Evolutionary conservation across 2,329 filamentous ascomycete genomes (phyloP).

Genomic region (Fusarium acutatum): DNA sequence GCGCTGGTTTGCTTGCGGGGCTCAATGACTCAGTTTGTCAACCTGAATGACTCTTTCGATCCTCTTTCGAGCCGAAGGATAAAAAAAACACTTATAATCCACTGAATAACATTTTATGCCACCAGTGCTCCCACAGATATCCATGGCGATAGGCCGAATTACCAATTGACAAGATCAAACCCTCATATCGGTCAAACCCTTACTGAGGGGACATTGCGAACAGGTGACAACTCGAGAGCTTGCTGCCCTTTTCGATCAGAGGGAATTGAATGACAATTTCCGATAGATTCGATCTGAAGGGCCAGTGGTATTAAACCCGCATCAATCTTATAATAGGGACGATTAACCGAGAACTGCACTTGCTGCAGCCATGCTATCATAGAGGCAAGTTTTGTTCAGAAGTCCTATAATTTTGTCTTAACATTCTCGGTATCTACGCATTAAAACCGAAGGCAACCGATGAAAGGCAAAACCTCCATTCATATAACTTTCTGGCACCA

Average conservation of each 20-base stretch:
- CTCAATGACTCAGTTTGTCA: not conserved
- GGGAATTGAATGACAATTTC: not conserved
- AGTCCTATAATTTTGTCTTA: not conserved
- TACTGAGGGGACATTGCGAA: not conserved
- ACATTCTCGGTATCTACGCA: no score
- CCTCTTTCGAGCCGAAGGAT: not conserved
- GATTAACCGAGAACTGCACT: not conserved
- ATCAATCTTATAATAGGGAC: not conserved
- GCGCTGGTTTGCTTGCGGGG: not conserved
- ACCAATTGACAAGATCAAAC: no score
- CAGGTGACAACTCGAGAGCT: fast-evolving
- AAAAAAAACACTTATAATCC: no score
- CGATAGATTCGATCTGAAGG: fast-evolving
- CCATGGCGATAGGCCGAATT: not conserved
- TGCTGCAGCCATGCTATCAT: not conserved
- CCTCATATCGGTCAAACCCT: no score
- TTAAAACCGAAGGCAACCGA: not conserved
- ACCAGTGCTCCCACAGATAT: fast-evolving
- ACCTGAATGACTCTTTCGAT: not conserved
- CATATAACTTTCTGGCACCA: no score
- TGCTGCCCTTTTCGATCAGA: no score
- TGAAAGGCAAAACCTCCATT: no score
- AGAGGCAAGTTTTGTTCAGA: no score
- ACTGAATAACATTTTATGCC: not conserved
- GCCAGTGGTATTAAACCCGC: fast-evolving